Evolutionary conservation across 148 eudicot species (phyloP).

Genomic region (Polygonum aviculare): DNA sequence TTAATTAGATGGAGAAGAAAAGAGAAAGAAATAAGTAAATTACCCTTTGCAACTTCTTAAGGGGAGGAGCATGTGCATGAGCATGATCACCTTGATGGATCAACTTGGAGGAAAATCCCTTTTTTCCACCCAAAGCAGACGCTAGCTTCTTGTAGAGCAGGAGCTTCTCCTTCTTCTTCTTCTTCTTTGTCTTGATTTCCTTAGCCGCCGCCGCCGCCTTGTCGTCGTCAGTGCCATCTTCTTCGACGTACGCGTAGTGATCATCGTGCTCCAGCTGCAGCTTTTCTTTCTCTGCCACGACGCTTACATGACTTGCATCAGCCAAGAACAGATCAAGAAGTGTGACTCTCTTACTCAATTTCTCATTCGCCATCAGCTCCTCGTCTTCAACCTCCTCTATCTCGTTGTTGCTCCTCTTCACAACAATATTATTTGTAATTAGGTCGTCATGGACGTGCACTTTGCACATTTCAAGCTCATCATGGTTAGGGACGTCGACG

Average conservation of each 20-base stretch:
- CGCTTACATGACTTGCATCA: slow-evolving; percentile 15
- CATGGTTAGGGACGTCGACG: background rate
- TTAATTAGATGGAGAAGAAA: background rate
- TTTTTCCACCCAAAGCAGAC: slow-evolving; percentile 6
- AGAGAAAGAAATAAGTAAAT: slow-evolving; percentile 7
- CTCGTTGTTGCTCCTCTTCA: background rate
- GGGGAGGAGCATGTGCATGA: slow-evolving; percentile 18
- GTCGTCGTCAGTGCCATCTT: background rate
- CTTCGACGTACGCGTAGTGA: background rate
- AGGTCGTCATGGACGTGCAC: background rate
- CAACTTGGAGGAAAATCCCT: slow-evolving; percentile 20
- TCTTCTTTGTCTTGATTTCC: background rate
- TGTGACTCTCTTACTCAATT: slow-evolving; percentile 30
- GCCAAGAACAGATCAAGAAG: slow-evolving; percentile 55
- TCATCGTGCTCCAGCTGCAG: background rate
- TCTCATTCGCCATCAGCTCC: slow-evolving; percentile 13
- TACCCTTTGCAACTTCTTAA: slow-evolving; percentile 49
- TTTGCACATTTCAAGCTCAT: background rate
- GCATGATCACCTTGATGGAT: slow-evolving; percentile 22
- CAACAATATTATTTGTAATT: background rate
- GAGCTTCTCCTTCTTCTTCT: slow-evolving; percentile 5
- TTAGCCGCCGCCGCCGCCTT: background rate
- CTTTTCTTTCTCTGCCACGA: slow-evolving; percentile 6
- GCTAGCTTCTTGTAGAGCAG: slow-evolving; percentile 13
- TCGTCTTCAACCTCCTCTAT: slow-evolving; percentile 7